A percentile compares a stretch with the other conserved stretches of the same genome.
Conservation (phyloP, 1,284 basidiomycete genomes). For the Clitocybe nebularis region DNA sequence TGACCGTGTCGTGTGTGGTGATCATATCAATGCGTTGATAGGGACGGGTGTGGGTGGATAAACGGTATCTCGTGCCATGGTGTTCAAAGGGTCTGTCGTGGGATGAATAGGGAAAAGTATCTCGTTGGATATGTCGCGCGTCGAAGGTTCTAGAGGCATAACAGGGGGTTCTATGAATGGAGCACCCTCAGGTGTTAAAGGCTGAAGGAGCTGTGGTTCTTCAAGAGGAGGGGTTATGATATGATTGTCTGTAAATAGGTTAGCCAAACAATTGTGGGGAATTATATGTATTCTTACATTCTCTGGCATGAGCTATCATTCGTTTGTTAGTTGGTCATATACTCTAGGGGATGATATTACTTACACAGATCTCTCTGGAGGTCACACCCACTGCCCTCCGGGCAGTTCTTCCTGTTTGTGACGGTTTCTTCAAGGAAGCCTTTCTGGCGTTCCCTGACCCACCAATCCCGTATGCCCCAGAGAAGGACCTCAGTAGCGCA, state of each 20-base stretch:
- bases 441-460: conserved; percentile 69
- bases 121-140: no score
- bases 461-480: conserved; percentile 74
- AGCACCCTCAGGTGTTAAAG: neutral
- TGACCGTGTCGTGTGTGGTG: no score
- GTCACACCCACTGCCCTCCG: conserved; percentile 49
- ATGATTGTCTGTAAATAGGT: conserved; percentile 29
- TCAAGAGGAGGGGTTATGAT: conserved; percentile 20
- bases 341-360: conserved; percentile 20
- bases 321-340: conserved; percentile 7
- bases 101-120: no score
- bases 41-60: no score
- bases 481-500: conserved; percentile 72
- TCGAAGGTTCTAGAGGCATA: no score
- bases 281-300: conserved; percentile 47
- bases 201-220: conserved; percentile 5
- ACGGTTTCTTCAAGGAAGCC: conserved; percentile 54
- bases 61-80: no score
- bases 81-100: no score
- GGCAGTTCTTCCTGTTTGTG: conserved; percentile 57
- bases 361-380: conserved; percentile 62
- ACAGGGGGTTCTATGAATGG: neutral
- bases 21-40: no score
- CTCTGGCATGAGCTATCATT: conserved; percentile 57
- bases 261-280: conserved; percentile 3